A percentile compares a stretch with the other conserved stretches of the same genome.
phyloP scores from a whole-genome alignment of 176 grass and related monocot species.

The Eragrostis curvula region DNA sequence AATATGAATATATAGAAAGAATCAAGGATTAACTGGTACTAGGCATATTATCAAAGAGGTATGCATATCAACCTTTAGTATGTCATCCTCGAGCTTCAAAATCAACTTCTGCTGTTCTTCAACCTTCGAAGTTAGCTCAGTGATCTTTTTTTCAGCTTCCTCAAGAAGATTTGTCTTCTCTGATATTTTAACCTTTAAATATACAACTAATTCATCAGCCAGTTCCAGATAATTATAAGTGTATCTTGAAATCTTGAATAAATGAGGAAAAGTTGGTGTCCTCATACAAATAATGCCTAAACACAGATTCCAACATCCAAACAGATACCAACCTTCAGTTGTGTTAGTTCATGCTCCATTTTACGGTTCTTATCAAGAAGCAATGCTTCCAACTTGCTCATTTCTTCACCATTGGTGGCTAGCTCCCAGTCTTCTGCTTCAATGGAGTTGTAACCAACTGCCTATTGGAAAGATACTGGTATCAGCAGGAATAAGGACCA shows the following conservation, averaged over 20 bases:
- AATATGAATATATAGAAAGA: conserved; percentile 1
- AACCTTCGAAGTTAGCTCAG: conserved; percentile 74
- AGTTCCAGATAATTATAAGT: conserved; percentile 39
- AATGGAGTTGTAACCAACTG: conserved; percentile 99
- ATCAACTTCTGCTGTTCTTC: conserved; percentile 96
- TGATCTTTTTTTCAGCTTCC: conserved; percentile 75
- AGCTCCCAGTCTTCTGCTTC: conserved; percentile 99
- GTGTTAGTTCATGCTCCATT: conserved; percentile 99
- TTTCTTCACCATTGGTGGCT: conserved; percentile 97
- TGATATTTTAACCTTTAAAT: conserved; percentile 94
- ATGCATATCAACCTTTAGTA: conserved; percentile 76
- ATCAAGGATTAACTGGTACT: conserved; percentile 20
- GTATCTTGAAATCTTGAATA: not conserved
- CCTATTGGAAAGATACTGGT: conserved; percentile 47
- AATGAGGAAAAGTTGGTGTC: not conserved
- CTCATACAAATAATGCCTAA: not conserved
- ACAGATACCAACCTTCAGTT: conserved; percentile 77
- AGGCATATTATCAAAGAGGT: conserved; percentile 35
- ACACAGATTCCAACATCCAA: conserved; percentile 35
- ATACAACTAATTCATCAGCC: conserved; percentile 34
- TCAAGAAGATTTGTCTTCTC: conserved; percentile 81
- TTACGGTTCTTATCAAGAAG: conserved; percentile 99
- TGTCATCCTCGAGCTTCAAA: conserved; percentile 97
- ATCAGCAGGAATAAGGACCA: conserved; percentile 35
- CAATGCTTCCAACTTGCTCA: conserved; percentile 98